phyloP scores from a whole-genome alignment of 1,139 yeast species.

The Diutina rugosa region DNA sequence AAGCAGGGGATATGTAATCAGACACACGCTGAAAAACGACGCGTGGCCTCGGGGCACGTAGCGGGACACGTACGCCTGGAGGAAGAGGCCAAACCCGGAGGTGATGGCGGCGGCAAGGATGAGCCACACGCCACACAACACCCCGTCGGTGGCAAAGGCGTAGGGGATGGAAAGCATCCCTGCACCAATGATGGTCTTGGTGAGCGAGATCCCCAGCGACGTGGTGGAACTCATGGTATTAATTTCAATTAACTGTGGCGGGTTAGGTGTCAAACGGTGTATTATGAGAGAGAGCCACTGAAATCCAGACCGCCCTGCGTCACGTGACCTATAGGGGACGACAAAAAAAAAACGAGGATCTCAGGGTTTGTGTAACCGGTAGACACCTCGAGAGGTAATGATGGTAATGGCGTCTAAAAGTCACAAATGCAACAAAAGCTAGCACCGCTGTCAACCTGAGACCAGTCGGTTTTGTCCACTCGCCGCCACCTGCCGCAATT shows the following conservation, averaged over 20 bases:
- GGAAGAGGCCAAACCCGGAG: constrained; percentile 67
- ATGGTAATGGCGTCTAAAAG: too few relatives aligned
- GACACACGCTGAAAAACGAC: constrained; percentile 75
- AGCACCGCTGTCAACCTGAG: too few relatives aligned
- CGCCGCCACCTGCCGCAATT: neutral
- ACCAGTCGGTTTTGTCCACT: too few relatives aligned
- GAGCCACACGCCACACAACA: constrained; percentile 52
- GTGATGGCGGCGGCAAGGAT: constrained; percentile 64
- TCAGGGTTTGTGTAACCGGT: too few relatives aligned
- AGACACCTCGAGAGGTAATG: too few relatives aligned
- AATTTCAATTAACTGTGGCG: too few relatives aligned
- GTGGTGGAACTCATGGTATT: constrained; percentile 2
- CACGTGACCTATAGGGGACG: too few relatives aligned
- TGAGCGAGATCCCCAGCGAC: constrained; percentile 46
- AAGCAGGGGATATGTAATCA: constrained; percentile 72
- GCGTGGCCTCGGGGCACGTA: constrained; percentile 65
- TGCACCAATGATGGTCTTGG: constrained; percentile 76
- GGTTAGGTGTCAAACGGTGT: too few relatives aligned
- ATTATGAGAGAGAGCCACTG: too few relatives aligned
- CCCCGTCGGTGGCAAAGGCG: constrained; percentile 79
- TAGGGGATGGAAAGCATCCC: constrained; percentile 90
- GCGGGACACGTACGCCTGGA: constrained; percentile 65
- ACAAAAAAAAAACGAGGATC: too few relatives aligned
- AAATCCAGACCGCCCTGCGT: too few relatives aligned
- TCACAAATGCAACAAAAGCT: too few relatives aligned